Evolutionary conservation across 116 monocot species (phyloP).

Genomic region (Posidonia oceanica): DNA sequence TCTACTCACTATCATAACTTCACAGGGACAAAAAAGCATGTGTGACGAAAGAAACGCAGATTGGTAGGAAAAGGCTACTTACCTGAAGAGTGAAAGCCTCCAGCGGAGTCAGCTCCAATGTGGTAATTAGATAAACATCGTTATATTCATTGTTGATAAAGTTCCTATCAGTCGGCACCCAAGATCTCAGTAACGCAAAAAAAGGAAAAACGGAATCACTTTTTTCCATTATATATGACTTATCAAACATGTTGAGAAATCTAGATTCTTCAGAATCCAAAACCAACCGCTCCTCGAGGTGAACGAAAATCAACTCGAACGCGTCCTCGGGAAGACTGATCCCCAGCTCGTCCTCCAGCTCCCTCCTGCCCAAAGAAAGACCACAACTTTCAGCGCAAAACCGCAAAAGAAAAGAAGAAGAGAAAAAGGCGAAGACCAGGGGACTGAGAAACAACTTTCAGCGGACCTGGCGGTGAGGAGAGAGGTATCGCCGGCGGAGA

Average conservation of each 20-base stretch:
- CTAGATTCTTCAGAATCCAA: no score
- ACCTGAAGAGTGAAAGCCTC: slow-evolving; percentile 94
- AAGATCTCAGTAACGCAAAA: no score
- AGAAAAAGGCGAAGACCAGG: not conserved
- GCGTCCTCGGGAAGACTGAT: slow-evolving; percentile 77
- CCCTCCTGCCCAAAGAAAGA: slow-evolving; percentile 44
- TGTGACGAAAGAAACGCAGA: no score
- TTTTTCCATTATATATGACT: no score
- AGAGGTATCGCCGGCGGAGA: slow-evolving; percentile 80
- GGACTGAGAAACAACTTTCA: not conserved
- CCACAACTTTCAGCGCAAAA: not conserved
- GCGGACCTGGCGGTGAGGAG: slow-evolving; percentile 64
- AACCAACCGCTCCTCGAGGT: slow-evolving; percentile 71
- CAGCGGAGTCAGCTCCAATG: slow-evolving; percentile 70
- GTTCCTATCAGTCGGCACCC: slow-evolving; percentile 63
- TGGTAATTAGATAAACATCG: slow-evolving; percentile 95
- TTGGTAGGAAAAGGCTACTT: not conserved
- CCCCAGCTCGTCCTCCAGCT: slow-evolving; percentile 88
- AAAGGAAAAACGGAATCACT: no score
- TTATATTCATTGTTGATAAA: slow-evolving; percentile 88
- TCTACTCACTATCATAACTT: no score
- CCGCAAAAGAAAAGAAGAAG: not conserved
- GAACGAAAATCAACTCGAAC: slow-evolving; percentile 88
- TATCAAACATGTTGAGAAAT: no score
- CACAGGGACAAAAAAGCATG: no score